Base-by-base conservation (phyloP, 305 asterid genomes). In the Fraxinus nigra region DNA sequence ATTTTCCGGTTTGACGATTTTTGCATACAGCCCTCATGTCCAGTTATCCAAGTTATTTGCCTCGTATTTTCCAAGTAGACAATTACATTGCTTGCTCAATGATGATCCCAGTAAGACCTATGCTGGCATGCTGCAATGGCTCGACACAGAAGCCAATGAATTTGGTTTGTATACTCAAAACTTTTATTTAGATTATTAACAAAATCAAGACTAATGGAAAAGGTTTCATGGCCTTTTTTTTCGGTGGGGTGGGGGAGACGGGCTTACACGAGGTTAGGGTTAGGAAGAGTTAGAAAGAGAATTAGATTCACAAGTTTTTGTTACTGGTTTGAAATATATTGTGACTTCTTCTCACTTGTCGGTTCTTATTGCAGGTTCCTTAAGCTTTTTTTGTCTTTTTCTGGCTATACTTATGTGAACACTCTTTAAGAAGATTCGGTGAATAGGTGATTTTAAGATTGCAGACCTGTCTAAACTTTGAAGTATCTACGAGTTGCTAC, bases 121-220 rank as follows among this genome's bases (percentile, higher is more conserved):
- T 84, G 87, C 26, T 24, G 26, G 26, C 26, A 24, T 24, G 26
- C 86, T 34, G 97, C 97, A 9, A 94, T 94, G 97, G 95, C 96
- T 85, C 96, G 90, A 76, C 97, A 93, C 84, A 86, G 76, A 46
- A 94, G 97, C 89, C 98, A 94, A 81, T 93, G 97, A 97, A 90
- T 93, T 86, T 94, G 98, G 98, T 94, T 24, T 24, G 26, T 24
- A 24, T 24, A 24, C 26, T 24, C 26, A 24, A 24, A 24, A 32
- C 22, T 59, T 37, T 61, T 26, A 63, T 67, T 76, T 54, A 10
- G 18, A 11, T 65, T 11, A 63, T 65, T 10, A 28, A 30, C 32
- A 9, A 0, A 28, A 67, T 7, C 18, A 28, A 67, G 74, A 14
- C 3, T 3, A 5, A 28, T 28, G 74, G 34, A 63, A 14, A 22